phyloP scores from a whole-genome alignment of 1,284 basidiomycete genomes.

The Pyrrhoderma noxium region DNA sequence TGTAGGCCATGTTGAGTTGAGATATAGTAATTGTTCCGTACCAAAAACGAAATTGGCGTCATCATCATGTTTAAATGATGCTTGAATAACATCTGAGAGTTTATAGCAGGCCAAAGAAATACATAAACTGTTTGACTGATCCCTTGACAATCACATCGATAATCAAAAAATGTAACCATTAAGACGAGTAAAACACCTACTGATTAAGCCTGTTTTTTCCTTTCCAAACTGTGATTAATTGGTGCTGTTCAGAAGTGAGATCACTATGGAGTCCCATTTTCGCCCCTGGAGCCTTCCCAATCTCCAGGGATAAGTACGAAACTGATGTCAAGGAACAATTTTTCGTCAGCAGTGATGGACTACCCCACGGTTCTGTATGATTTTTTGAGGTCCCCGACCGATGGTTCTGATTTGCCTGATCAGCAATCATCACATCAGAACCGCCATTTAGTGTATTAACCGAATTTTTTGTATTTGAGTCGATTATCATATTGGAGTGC shows the following conservation, averaged over 20 bases:
- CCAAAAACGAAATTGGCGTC: too few species aligned
- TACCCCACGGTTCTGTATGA: too few species aligned
- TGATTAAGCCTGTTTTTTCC: slow-evolving; percentile 5
- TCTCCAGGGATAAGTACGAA: neutral
- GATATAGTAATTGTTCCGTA: neutral
- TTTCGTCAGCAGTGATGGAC: too few species aligned
- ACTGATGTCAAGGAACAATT: too few species aligned
- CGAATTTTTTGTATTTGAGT: too few species aligned
- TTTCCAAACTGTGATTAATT: slow-evolving; percentile 3
- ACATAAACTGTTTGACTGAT: slow-evolving; percentile 3
- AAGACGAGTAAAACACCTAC: neutral
- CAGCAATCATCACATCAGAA: too few species aligned
- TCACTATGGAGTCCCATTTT: neutral
- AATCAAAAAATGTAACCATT: too few species aligned
- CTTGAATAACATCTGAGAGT: neutral
- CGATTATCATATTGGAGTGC: too few species aligned
- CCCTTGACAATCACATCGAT: neutral
- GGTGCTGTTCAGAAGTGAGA: slow-evolving; percentile 4
- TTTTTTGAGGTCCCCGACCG: too few species aligned
- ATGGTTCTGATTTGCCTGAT: too few species aligned
- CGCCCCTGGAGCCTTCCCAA: neutral
- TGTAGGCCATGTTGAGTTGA: slow-evolving; percentile 12
- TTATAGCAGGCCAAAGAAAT: slow-evolving; percentile 15
- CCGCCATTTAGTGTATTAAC: too few species aligned
- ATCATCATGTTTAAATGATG: neutral